Percentiles rank a stretch among this genome's conserved stretches.
Evolutionary conservation across 78 protist species (phyloP).

Genomic region (Blattamonas nauphoetae): DNA sequence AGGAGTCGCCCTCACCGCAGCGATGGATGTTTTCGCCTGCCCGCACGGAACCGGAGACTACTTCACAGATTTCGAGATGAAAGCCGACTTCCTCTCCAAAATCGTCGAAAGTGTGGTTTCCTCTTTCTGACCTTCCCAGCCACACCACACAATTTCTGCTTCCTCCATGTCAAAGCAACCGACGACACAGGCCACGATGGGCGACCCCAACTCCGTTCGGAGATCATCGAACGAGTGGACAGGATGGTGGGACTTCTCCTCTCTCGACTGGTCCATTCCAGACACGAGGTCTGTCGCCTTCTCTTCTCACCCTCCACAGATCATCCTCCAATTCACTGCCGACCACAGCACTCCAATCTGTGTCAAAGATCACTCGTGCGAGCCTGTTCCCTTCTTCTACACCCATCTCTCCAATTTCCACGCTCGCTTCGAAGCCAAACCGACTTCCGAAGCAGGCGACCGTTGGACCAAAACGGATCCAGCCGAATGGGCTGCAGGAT

Average conservation of each 20-base stretch:
- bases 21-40: conserved; percentile 15
- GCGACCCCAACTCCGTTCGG: conserved; percentile 20
- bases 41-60: conserved; percentile 72
- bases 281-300: neutral
- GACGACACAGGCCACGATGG: conserved; percentile 71
- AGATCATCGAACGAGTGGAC: conserved; percentile 20
- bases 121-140: neutral
- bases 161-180: conserved; percentile 65
- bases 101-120: neutral
- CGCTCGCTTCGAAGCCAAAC: neutral
- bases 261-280: neutral
- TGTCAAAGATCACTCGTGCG: conserved; percentile 57
- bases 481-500: neutral
- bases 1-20: conserved; percentile 63
- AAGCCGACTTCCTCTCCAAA: conserved; percentile 31
- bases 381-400: conserved; percentile 61
- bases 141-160: conserved; percentile 41
- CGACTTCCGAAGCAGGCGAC: neutral
- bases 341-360: conserved; percentile 70
- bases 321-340: conserved; percentile 51
- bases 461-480: too few relatives aligned
- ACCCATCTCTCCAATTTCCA: neutral
- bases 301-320: neutral
- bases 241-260: conserved; percentile 12
- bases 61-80: conserved; percentile 51